These are phyloP conservation scores for Vinca major DNA, from an alignment of 305 asterid genomes.

Conservation along the genomic window DNA sequence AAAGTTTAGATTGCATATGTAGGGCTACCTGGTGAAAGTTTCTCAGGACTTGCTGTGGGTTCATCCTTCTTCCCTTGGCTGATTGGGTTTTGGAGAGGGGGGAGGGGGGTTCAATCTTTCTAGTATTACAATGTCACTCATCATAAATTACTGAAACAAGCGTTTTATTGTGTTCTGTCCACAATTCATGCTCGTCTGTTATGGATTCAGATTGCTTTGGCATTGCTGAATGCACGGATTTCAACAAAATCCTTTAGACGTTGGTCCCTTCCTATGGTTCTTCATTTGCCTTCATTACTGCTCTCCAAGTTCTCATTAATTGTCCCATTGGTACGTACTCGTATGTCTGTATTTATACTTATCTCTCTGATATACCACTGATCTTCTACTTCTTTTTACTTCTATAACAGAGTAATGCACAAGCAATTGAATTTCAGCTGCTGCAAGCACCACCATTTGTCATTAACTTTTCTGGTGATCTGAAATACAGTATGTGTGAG, in stretches of 20 bases:
- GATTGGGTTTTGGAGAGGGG: no score
- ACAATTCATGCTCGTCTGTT: constrained; percentile 12
- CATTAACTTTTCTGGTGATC: constrained; percentile 75
- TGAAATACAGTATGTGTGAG: constrained; percentile 55
- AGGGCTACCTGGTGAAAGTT: neutral
- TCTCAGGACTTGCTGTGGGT: neutral
- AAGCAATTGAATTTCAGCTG: constrained; percentile 77
- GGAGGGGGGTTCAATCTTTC: neutral
- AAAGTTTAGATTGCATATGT: neutral
- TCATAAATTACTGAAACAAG: neutral
- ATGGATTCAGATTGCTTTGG: constrained; percentile 51
- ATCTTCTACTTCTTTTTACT: constrained; percentile 12
- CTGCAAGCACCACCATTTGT: constrained; percentile 72
- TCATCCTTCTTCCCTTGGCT: neutral
- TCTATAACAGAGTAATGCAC: constrained; percentile 55
- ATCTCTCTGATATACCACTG: constrained; percentile 17
- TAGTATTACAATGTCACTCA: neutral
- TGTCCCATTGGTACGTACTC: constrained; percentile 67
- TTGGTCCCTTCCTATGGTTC: constrained; percentile 62
- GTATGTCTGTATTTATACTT: constrained; percentile 9
- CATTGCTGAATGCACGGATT: constrained; percentile 80
- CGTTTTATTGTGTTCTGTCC: neutral
- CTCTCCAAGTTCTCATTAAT: constrained; percentile 81
- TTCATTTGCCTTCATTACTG: constrained; percentile 55
- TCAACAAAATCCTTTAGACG: constrained; percentile 55